Evolutionary conservation across 1,284 basidiomycete species (phyloP), one percentile per base, ranked within the genome.

Genomic region (Tausonia pullulans): DNA sequence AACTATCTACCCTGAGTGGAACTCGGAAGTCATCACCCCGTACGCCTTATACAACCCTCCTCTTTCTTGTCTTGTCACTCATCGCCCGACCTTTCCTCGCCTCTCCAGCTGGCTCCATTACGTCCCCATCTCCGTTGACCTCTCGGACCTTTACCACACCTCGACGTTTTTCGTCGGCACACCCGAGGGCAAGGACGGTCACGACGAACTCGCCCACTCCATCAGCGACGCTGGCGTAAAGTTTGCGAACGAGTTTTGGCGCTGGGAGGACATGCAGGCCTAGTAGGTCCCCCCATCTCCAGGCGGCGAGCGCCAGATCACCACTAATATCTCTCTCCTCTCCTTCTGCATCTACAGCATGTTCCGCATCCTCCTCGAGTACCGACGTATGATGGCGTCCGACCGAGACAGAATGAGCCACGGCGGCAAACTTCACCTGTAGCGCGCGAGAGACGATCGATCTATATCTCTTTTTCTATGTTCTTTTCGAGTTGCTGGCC

Each of bases 231-330:
- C 76, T 10, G 79, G 75, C 0, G 70, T 72, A 56, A 68, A 74
- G 55, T 81, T 80, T 70, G 74, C 75, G 0, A 68, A 70, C 46
- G 70, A 77, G 56, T 72, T 78, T 68, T 80, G 79, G 78, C 68
- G 80, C 58, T 77, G 74, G 75, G 77, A 78, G 66, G 79, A 80
- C 68, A 78, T 79, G 78, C 77, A 79, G 70, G 78, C 77, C 55
- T 80, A 78, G 70, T 76, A 77, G 52, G 56, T 55, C 39, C 27
- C 27, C 7, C 40, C 4, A 3, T 16, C 16, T 9, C 16, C 51
- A 3, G 5, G 39, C 43, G 48, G 48, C 14, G 27, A 27, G 27
- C 27, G 27, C 48, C 14, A 8, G 14, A 49, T 14, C 8, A 14
- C 14, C 48, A 14, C 13, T 41, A 4, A 16, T 48, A 40, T 27